A percentile compares a stretch with the other conserved stretches of the same genome.
These are phyloP conservation scores for Auricularia sp. DNA, from an alignment of 768 basidiomycete species.

Conservation along the genomic window DNA sequence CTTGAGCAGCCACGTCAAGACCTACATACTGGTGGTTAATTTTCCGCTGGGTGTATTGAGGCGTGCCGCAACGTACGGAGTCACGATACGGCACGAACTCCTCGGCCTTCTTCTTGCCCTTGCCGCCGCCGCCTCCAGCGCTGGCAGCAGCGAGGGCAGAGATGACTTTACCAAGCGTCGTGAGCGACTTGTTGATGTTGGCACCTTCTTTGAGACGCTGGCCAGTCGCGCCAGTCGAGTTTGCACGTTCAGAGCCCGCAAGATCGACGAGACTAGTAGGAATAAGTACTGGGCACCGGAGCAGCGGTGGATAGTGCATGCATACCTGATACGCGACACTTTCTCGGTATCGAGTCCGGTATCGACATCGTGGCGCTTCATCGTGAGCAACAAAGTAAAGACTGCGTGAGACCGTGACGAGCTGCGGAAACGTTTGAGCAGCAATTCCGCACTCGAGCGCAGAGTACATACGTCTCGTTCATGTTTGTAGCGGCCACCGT, in stretches of 20 bases:
- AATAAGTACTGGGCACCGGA: neutral
- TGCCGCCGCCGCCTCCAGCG: slow-evolving; percentile 45
- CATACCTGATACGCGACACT: slow-evolving; percentile 91
- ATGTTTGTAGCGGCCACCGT: slow-evolving; percentile 99
- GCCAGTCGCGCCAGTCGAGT: slow-evolving; percentile 95
- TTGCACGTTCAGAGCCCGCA: slow-evolving; percentile 93
- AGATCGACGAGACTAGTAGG: slow-evolving; percentile 78
- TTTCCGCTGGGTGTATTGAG: neutral
- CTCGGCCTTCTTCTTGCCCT: slow-evolving; percentile 79
- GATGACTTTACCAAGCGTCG: slow-evolving; percentile 96
- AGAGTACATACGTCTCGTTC: slow-evolving; percentile 86
- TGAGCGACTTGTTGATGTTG: slow-evolving; percentile 97
- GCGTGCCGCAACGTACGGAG: slow-evolving; percentile 47
- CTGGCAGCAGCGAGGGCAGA: slow-evolving; percentile 67
- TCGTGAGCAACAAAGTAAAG: slow-evolving; percentile 88
- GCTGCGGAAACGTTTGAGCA: slow-evolving; percentile 26
- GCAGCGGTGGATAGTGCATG: slow-evolving; percentile 1
- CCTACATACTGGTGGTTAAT: slow-evolving; percentile 34
- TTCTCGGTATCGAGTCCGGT: slow-evolving; percentile 94
- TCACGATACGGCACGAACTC: slow-evolving; percentile 97
- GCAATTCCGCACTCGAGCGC: slow-evolving; percentile 1
- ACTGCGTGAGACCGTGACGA: slow-evolving; percentile 97
- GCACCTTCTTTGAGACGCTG: slow-evolving; percentile 94
- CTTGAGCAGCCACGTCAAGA: slow-evolving; percentile 95
- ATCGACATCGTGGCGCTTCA: slow-evolving; percentile 75